phyloP scores from a whole-genome alignment of 371 early-diverging fungal genomes.

The Mucor ambiguus region DNA sequence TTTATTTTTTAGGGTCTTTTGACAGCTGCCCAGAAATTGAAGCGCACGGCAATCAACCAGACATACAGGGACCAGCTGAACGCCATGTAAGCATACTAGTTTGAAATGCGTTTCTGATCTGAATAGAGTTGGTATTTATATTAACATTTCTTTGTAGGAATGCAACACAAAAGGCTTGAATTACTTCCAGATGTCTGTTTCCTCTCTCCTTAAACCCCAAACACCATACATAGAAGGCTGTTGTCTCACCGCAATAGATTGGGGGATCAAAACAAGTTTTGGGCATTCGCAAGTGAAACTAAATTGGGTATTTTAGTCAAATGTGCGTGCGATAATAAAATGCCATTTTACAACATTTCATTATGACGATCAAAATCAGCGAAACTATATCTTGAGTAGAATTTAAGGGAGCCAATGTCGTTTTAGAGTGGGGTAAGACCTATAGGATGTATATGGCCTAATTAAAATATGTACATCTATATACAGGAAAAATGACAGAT shows the following conservation, averaged over 20 bases:
- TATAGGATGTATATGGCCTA: conserved; percentile 6
- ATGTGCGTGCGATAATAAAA: background rate
- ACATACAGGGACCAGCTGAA: conserved; percentile 65
- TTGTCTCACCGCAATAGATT: conserved; percentile 3
- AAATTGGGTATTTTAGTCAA: conserved; percentile 5
- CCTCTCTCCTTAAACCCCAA: conserved; percentile 11
- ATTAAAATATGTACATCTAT: conserved; percentile 17
- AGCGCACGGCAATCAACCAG: conserved; percentile 76
- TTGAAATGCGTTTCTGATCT: background rate
- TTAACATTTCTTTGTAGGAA: conserved; percentile 24
- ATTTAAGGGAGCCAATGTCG: conserved; percentile 12
- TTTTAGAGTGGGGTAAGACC: conserved; percentile 2
- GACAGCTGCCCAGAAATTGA: conserved; percentile 94
- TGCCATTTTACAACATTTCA: conserved; percentile 5
- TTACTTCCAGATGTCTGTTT: background rate
- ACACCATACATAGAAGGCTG: background rate
- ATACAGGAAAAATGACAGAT: conserved; percentile 9
- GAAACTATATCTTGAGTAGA: conserved; percentile 15
- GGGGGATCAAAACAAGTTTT: background rate
- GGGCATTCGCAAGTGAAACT: background rate
- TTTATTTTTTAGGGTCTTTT: conserved; percentile 52
- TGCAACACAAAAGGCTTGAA: conserved; percentile 30
- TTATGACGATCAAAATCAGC: background rate
- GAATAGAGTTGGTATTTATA: background rate
- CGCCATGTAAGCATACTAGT: conserved; percentile 50